Base-by-base conservation (phyloP, 2,329 filamentous ascomycete species). In the Pseudogymnoascus sp. region DNA sequence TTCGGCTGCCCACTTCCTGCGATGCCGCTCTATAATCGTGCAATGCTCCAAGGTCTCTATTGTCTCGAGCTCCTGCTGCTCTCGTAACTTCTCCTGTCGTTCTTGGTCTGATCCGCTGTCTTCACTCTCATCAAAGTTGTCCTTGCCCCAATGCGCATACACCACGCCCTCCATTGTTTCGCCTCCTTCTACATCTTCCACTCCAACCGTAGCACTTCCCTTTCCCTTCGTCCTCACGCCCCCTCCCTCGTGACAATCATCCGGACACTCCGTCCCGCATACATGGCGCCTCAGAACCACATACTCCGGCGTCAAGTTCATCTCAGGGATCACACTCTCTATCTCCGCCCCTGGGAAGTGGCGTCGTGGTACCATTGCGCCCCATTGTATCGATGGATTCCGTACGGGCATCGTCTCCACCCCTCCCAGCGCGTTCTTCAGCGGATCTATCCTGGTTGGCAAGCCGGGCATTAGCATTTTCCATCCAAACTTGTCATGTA, bases 1-100 rank as follows among this genome's bases (percentile, higher is more conserved):
- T 33, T 55, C 48, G n/a, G 48, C 48, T 15, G 48, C 48, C 48
- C 48, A 55, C 35, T 55, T 55, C 48, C n/a, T 33, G 29, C 48
- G 48, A 21, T 55, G 48, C 29, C 15, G 29, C n/a, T 55, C 48
- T 29, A 55, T 33, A 33, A 21, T 8, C 35, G 48, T 21, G 3
- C 48, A 55, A 33, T 55, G n/a, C 29, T 21, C 15, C 21, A 55
- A 33, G 4, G 29, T 17, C 48, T 55, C 48, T 55, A 55, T 21
- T 33, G 48, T 55, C 15, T 55, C 15, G 5, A 7, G 8, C 5
- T 55, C 29, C 48, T 55, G n/a, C 29, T 33, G n/a, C 48, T 55
- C 5, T 33, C 29, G 48, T 21, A 33, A 8, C 15, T 55, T 17
- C 2, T 55, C 48, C 5, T 33, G 2, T 5, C 5, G 29, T 13